phyloP scores from a whole-genome alignment of 1,139 yeast genomes.

The Meyerozyma athensensis region DNA sequence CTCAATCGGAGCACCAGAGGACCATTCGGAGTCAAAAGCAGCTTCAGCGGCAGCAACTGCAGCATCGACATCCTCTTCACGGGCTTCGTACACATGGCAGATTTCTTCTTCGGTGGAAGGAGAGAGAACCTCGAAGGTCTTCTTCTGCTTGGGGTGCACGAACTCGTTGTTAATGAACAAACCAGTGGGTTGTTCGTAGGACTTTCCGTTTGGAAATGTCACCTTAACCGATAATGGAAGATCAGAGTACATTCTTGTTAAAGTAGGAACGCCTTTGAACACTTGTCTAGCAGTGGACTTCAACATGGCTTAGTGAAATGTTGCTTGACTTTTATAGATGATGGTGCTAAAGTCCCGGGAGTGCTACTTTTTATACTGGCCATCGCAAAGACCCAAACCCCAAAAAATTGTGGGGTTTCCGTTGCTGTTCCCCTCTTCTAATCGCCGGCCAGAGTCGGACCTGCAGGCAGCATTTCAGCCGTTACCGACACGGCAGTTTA shows the following conservation, averaged over 20 bases:
- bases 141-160: conserved; percentile 12
- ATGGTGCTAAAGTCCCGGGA: not conserved
- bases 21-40: conserved; percentile 16
- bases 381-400: not conserved
- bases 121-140: conserved; percentile 14
- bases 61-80: conserved; percentile 15
- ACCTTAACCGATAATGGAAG: conserved; percentile 45
- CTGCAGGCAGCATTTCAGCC: not conserved
- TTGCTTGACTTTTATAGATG: not conserved
- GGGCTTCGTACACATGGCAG: conserved; percentile 15
- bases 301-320: not conserved
- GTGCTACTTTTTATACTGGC: conserved; percentile 1
- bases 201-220: conserved; percentile 58
- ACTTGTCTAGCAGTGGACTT: conserved; percentile 1
- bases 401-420: not conserved
- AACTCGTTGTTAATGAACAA: conserved; percentile 16
- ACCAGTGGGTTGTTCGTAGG: conserved; percentile 48
- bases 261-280: not conserved
- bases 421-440: conserved; percentile 2
- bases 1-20: conserved; percentile 13
- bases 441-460: not conserved
- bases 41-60: conserved; percentile 16
- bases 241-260: conserved; percentile 3
- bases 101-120: conserved; percentile 17
- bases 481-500: not conserved